Evolutionary conservation across 164 flowering plant genomes (phyloP), one percentile per base, ranked within the genome.

Genomic region (Tinospora cordifolia): DNA sequence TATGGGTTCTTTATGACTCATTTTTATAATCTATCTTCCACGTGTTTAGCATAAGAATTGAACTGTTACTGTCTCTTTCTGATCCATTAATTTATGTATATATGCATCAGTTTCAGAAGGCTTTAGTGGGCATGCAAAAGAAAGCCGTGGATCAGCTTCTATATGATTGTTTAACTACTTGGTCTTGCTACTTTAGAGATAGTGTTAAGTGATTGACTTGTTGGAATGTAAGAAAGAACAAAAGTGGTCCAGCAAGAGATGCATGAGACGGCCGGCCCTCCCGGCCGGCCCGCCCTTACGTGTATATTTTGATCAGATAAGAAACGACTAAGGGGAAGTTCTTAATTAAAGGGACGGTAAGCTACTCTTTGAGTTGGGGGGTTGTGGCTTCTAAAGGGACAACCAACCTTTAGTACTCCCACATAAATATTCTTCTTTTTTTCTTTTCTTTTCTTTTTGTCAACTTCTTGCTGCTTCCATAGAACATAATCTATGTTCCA

Each of bases 1-100:
- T 66, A 72, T 49, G 39, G 66, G 74, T n/a, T 25, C 3, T 27
- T 30, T 30, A 49, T 17, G 26, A 59, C 71, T 13, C 67, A 34
- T 63, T 62, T 27, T 44, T n/a, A 68, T 24, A 58, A 3, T 58
- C 34, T 63, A 73, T 73, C 71, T 62, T 73, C 67, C 76, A 73
- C 75, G 71, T 73, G 71, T 68, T 62, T 68, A 62, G 40, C 68
- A 73, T 30, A 73, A 63, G 49, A 47, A 15, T 46, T 38, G 13
- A 40, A 58, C 39, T n/a, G 60, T 54, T 39, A 17, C 13, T 57
- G 40, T 66, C 66, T 40, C 64, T 57, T 72, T 27, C 41, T 44
- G n/a, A n/a, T n/a, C 39, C 71, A 58, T 59, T 69, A 58, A 13
- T 11, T 30, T 22, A 24, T 17, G 2, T 36, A 34, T 5, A 54